Evolutionary conservation across 805 yeast species (phyloP).

Genomic region (Starmerella gropengiesseri): DNA sequence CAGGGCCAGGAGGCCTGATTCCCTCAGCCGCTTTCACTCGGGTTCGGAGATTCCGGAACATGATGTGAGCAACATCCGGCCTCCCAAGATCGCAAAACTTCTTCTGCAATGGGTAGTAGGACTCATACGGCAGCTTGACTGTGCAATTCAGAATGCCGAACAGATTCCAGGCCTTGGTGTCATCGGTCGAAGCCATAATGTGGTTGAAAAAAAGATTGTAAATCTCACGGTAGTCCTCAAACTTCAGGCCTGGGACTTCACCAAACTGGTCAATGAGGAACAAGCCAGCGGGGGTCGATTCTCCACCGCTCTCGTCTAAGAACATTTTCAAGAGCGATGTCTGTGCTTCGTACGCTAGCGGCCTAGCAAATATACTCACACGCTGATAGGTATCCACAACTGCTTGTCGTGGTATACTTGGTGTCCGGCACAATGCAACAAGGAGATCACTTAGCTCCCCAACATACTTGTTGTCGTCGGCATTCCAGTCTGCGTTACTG

Average conservation of each 20-base stretch:
- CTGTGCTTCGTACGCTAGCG: conserved; percentile 33
- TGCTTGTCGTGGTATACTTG: conserved; percentile 24
- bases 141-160: conserved; percentile 47
- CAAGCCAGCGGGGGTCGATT: conserved; percentile 27
- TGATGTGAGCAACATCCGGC: conserved; percentile 50
- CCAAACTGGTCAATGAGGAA: conserved; percentile 38
- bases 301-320: conserved; percentile 33
- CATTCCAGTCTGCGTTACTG: conserved; percentile 39
- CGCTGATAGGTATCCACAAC: conserved; percentile 34
- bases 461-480: conserved; percentile 25
- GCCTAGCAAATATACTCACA: conserved; percentile 34
- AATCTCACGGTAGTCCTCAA: conserved; percentile 31
- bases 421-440: conserved; percentile 25
- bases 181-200: conserved; percentile 32
- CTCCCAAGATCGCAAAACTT: conserved; percentile 43
- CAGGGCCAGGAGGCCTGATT: conserved; percentile 40
- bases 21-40: conserved; percentile 40
- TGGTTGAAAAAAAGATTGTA: conserved; percentile 38
- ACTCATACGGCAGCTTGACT: conserved; percentile 47
- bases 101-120: conserved; percentile 48
- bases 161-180: conserved; percentile 44
- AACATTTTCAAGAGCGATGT: conserved; percentile 33
- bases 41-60: conserved; percentile 51
- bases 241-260: conserved; percentile 23
- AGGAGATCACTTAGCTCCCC: conserved; percentile 27